These are phyloP conservation scores for Juncus inflexus DNA, from an alignment of 176 grass and related monocot species.

Conservation along the genomic window DNA sequence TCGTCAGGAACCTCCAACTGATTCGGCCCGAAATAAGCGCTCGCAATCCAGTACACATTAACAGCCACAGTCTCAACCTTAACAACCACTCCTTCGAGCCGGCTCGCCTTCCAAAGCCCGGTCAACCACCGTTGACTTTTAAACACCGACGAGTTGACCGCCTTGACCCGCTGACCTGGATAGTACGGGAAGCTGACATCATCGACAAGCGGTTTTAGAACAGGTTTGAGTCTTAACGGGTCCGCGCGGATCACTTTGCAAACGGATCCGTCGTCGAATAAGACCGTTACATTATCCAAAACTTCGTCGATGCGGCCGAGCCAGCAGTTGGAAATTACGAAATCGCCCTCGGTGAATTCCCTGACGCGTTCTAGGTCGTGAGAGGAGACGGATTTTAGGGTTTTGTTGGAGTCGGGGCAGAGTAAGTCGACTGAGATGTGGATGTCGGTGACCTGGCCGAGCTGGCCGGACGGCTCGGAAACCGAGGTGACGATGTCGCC, in stretches of 20 bases:
- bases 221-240: slow-evolving; percentile 54
- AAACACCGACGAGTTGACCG: slow-evolving; percentile 76
- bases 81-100: slow-evolving; percentile 69
- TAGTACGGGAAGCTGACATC: slow-evolving; percentile 76
- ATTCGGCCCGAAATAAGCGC: slow-evolving; percentile 55
- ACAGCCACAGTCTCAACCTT: slow-evolving; percentile 83
- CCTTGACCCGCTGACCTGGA: slow-evolving; percentile 83
- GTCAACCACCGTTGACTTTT: slow-evolving; percentile 73
- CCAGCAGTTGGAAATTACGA: slow-evolving; percentile 74
- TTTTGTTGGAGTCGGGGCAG: slow-evolving; percentile 35
- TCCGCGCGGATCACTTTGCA: slow-evolving; percentile 83
- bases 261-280: slow-evolving; percentile 88
- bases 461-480: slow-evolving; percentile 73
- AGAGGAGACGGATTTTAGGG: slow-evolving; percentile 57
- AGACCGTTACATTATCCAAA: slow-evolving; percentile 82
- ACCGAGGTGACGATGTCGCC: slow-evolving; percentile 81
- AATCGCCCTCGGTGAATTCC: slow-evolving; percentile 81
- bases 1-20: slow-evolving; percentile 49
- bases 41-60: slow-evolving; percentile 82
- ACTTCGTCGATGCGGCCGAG: slow-evolving; percentile 87
- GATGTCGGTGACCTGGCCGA: slow-evolving; percentile 65
- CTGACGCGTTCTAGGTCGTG: slow-evolving; percentile 70
- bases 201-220: slow-evolving; percentile 44
- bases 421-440: slow-evolving; percentile 66
- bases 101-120: slow-evolving; percentile 76